Evolutionary conservation across 2,329 filamentous ascomycete genomes (phyloP).

Genomic region (Cercospora sp.): DNA sequence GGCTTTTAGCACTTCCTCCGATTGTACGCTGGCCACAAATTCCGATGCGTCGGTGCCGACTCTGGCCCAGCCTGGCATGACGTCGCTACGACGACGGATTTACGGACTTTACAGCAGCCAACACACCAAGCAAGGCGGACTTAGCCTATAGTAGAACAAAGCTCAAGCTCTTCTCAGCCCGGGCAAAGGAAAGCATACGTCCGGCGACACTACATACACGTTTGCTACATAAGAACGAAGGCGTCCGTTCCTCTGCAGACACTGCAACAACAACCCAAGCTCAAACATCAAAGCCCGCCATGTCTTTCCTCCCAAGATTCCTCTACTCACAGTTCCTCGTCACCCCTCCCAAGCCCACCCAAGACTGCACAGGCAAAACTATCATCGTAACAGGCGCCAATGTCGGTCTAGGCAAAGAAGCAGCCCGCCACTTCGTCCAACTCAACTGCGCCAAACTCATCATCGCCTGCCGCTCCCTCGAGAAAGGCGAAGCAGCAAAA

Average conservation of each 20-base stretch:
- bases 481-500: conserved; percentile 49
- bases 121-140: background rate
- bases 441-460: conserved; percentile 48
- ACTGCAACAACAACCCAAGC: background rate
- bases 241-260: background rate
- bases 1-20: background rate
- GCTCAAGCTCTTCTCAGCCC: background rate
- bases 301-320: conserved; percentile 34
- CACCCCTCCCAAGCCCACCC: conserved; percentile 38
- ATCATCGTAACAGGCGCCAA: conserved; percentile 54
- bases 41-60: background rate
- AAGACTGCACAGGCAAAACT: conserved; percentile 33
- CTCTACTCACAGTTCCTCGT: conserved; percentile 46
- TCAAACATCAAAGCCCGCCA: background rate
- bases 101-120: background rate
- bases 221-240: background rate
- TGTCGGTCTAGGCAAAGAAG: conserved; percentile 50
- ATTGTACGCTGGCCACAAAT: background rate
- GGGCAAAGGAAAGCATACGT: background rate
- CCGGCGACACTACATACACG: background rate
- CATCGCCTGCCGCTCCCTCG: conserved; percentile 46
- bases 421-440: conserved; percentile 45
- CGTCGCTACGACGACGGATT: background rate
- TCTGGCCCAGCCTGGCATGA: background rate
- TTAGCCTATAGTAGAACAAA: background rate